Evolutionary conservation across 2,329 filamentous ascomycete species (phyloP).

Genomic region (Parascedosporium putredinis): DNA sequence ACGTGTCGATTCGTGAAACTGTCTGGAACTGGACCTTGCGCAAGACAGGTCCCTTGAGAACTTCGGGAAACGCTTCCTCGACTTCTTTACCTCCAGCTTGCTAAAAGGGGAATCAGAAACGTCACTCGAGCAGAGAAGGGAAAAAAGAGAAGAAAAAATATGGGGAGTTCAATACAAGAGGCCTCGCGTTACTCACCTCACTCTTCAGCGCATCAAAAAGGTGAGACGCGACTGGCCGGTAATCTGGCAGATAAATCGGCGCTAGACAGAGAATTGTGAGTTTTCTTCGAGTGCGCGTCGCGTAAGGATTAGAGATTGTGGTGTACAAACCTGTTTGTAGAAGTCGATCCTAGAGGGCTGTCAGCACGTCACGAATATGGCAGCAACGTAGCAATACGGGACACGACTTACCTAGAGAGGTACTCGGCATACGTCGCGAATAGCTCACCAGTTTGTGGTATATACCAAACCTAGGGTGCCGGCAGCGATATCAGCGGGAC

Average conservation of each 20-base stretch:
- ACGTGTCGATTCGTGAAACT: slow-evolving; percentile 77
- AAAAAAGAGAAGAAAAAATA: neutral
- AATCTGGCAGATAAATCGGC: slow-evolving; percentile 89
- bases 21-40: slow-evolving; percentile 87
- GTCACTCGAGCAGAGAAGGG: slow-evolving; percentile 9
- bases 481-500: neutral
- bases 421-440: slow-evolving; percentile 86
- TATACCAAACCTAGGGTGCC: slow-evolving; percentile 69
- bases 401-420: slow-evolving; percentile 57
- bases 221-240: slow-evolving; percentile 84
- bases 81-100: slow-evolving; percentile 76
- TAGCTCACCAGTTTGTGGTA: slow-evolving; percentile 79
- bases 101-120: no score
- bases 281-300: neutral
- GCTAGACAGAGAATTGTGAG: slow-evolving; percentile 35
- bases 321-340: slow-evolving; percentile 64
- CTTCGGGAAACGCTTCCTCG: slow-evolving; percentile 83
- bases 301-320: neutral
- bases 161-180: neutral
- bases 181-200: slow-evolving; percentile 52
- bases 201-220: slow-evolving; percentile 85
- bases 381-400: no score
- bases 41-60: slow-evolving; percentile 81
- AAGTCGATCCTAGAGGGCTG: slow-evolving; percentile 64
- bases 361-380: slow-evolving; percentile 21